Base-by-base conservation (phyloP, 176 grass and related monocot species). In the Triticum dicoccoides region DNA sequence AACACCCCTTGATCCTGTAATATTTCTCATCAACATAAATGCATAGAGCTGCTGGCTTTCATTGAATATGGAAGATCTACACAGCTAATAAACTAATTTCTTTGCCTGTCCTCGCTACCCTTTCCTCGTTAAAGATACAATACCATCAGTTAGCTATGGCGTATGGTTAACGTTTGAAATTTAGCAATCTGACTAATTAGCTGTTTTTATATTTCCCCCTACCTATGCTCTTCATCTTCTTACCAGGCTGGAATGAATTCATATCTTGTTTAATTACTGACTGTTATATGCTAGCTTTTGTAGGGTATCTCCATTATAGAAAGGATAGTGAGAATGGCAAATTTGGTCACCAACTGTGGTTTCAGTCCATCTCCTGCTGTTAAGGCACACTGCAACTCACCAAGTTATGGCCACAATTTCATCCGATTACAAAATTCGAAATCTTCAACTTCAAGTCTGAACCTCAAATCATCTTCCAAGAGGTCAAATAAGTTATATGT, bases 301-400 rank as follows among this genome's bases (percentile, higher is more conserved):
- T 72, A 62, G 87, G 65, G 11, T 74, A 34, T 80, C 27, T 49
- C 18, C 7, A 66, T 49, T n/a, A 54, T 27, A 82, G 9, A 61
- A 66, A 92, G 12, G 76, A 84, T 70, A 62, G 77, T 79, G 70
- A 82, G 69, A 78, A 98, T 98, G 96, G 86, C 90, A 6, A 84
- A 90, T 84, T 84, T 91, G 76, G 51, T 89, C 70, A 76, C 78
- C 1, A 74, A 81, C 34, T 98, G 69, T 87, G 83, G 33, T 80
- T 91, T 91, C 73, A 91, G 65, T 44, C 45, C 62, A 29, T 76
- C 65, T 79, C 87, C 82, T 41, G 27, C 81, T 44, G 81, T 80
- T 44, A 94, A 91, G 66, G 32, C 79, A 30, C 34, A 65, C 71
- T 58, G 65, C 65, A 82, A 47, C 58, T 80, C 67, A n/a, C 82